Evolutionary conservation across 2,329 filamentous ascomycete genomes (phyloP).

Genomic region (Penicillium oxalicum): DNA sequence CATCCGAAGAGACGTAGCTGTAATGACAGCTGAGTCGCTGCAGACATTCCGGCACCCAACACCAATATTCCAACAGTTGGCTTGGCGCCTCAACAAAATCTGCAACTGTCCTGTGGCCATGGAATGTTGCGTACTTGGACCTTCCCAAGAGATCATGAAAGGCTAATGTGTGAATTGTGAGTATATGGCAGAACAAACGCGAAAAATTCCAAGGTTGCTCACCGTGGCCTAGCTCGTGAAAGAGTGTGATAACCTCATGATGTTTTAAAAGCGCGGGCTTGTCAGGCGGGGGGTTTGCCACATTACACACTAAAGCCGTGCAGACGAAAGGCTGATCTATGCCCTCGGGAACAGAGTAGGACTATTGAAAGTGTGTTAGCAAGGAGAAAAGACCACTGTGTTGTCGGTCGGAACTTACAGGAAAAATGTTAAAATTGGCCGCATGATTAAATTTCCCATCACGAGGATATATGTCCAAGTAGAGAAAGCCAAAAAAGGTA

Average conservation of each 20-base stretch:
- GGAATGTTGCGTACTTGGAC: slow-evolving; percentile 7
- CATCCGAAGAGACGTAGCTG: slow-evolving; percentile 2
- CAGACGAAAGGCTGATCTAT: slow-evolving; percentile 3
- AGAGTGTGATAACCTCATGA: slow-evolving; percentile 6
- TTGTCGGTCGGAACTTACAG: background rate
- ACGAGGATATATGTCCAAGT: slow-evolving; percentile 6
- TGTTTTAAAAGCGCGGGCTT: slow-evolving; percentile 5
- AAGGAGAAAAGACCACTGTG: background rate
- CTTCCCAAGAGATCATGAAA: slow-evolving; percentile 6
- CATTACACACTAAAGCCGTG: slow-evolving; percentile 6
- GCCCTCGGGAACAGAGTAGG: background rate
- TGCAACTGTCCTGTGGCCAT: slow-evolving; percentile 6
- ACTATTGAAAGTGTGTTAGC: background rate
- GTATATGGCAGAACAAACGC: background rate
- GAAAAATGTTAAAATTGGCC: slow-evolving; percentile 8
- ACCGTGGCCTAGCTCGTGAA: slow-evolving; percentile 9
- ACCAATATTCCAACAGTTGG: slow-evolving; percentile 8
- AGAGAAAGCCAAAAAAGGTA: slow-evolving; percentile 3
- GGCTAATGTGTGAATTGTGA: background rate
- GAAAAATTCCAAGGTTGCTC: background rate
- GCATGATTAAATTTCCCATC: slow-evolving; percentile 7
- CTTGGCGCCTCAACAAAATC: slow-evolving; percentile 7
- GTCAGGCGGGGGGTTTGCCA: background rate
- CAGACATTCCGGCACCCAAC: slow-evolving; percentile 6
- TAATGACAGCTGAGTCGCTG: slow-evolving; percentile 5